These are phyloP conservation scores for Nothophaeocryptopus gaeumannii DNA, from an alignment of 2,329 filamentous ascomycete genomes.

Conservation along the genomic window DNA sequence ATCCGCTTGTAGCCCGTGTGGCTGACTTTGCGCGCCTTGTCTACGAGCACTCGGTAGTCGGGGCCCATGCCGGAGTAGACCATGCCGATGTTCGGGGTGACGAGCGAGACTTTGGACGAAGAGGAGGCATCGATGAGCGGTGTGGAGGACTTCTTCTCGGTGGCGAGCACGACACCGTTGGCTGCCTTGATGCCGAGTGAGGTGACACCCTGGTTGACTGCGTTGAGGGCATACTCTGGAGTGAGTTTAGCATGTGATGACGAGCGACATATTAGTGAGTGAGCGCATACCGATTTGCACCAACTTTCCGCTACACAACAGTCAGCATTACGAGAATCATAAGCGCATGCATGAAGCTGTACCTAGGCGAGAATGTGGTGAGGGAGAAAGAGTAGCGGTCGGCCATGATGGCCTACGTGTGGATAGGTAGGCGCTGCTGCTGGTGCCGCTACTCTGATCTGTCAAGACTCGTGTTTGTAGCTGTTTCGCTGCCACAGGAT, in stretches of 20 bases:
- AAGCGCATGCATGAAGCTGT: slow-evolving; percentile 41
- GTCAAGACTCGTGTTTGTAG: no score
- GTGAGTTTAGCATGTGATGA: slow-evolving; percentile 13
- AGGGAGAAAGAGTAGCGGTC: slow-evolving; percentile 99
- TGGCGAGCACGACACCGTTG: slow-evolving; percentile 97
- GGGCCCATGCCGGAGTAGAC: slow-evolving; percentile 99
- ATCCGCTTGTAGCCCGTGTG: slow-evolving; percentile 99
- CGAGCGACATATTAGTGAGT: not conserved
- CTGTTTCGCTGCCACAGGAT: no score
- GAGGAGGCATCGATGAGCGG: slow-evolving; percentile 93
- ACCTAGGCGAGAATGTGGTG: slow-evolving; percentile 99
- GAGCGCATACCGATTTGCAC: slow-evolving; percentile 80
- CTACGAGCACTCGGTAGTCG: slow-evolving; percentile 94
- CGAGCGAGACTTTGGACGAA: slow-evolving; percentile 93
- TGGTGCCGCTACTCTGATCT: no score
- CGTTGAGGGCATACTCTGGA: slow-evolving; percentile 96
- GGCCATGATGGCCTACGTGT: slow-evolving; percentile 65
- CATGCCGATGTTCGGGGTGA: slow-evolving; percentile 99
- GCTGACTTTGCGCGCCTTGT: slow-evolving; percentile 96
- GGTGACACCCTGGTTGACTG: slow-evolving; percentile 98
- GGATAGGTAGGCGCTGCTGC: no score
- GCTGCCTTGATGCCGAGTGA: slow-evolving; percentile 98
- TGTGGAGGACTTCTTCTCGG: slow-evolving; percentile 98
- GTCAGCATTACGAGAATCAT: slow-evolving; percentile 42
- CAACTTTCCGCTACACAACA: slow-evolving; percentile 79